Percentiles rank a stretch among this genome's conserved stretches.
These are phyloP conservation scores for Cyclotella kingstonii DNA, from an alignment of 108 stramenopile genomes.

Conservation along the genomic window DNA sequence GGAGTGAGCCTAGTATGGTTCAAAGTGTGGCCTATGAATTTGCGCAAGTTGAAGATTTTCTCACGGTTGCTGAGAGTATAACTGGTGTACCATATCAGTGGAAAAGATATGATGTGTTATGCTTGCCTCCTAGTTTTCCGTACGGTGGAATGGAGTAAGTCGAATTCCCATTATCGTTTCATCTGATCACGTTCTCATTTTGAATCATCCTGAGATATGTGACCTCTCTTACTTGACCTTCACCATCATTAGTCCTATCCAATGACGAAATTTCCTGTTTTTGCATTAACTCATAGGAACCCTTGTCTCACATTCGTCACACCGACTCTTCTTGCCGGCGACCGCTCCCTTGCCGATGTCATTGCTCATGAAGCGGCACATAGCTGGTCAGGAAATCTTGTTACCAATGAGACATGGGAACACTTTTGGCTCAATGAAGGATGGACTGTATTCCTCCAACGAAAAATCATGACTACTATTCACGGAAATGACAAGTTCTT, in stretches of 20 bases:
- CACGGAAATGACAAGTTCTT: constrained; percentile 59
- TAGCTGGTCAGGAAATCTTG: constrained; percentile 95
- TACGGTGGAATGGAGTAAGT: constrained; percentile 95
- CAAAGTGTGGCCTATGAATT: constrained; percentile 94
- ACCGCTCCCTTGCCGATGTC: constrained; percentile 92
- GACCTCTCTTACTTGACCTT: too few relatives aligned
- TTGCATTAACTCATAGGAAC: constrained; percentile 38
- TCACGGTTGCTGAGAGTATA: constrained; percentile 85
- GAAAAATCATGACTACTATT: constrained; percentile 92
- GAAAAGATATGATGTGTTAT: constrained; percentile 86
- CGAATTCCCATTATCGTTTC: neutral
- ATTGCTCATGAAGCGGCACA: constrained; percentile 93
- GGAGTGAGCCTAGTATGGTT: constrained; percentile 92
- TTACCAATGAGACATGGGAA: constrained; percentile 92
- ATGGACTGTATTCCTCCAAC: constrained; percentile 96
- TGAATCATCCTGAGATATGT: too few relatives aligned
- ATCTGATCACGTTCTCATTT: too few relatives aligned
- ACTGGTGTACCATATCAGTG: constrained; percentile 74
- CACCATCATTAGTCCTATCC: too few relatives aligned
- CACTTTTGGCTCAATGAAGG: constrained; percentile 99
- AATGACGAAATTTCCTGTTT: neutral
- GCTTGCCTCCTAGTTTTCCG: constrained; percentile 95
- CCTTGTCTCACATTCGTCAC: constrained; percentile 97
- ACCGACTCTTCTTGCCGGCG: constrained; percentile 94
- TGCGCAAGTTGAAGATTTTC: constrained; percentile 88